Conservation (phyloP, 1,284 basidiomycete genomes). For the Psilocybe mexicana region DNA sequence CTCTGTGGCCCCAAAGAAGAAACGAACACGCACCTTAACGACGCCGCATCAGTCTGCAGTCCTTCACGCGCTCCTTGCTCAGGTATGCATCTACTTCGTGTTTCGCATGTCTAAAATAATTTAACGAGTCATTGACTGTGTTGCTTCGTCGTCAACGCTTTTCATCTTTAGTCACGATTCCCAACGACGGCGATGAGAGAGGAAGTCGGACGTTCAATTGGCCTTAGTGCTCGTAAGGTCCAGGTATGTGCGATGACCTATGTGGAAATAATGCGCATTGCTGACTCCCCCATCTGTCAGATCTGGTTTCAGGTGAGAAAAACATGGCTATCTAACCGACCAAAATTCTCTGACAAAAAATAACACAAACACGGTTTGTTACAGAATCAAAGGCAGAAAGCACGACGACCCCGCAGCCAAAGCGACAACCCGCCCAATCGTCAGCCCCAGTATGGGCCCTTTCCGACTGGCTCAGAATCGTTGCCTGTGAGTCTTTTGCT, state of each 20-base stretch:
- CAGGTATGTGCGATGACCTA: slow-evolving; percentile 56
- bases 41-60: slow-evolving; percentile 84
- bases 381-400: slow-evolving; percentile 81
- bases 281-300: slow-evolving; percentile 40
- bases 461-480: slow-evolving; percentile 44
- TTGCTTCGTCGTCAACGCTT: neutral
- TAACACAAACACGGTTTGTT: slow-evolving; percentile 10
- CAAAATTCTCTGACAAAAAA: slow-evolving; percentile 12
- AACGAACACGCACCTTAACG: slow-evolving; percentile 78
- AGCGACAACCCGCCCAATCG: slow-evolving; percentile 47
- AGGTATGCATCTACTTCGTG: slow-evolving; percentile 46
- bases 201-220: slow-evolving; percentile 80
- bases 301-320: slow-evolving; percentile 78
- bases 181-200: slow-evolving; percentile 83
- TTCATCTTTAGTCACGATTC: slow-evolving; percentile 67
- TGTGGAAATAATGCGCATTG: slow-evolving; percentile 22
- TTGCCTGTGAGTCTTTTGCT: slow-evolving; percentile 24
- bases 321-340: slow-evolving; percentile 1
- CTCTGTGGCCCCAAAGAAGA: slow-evolving; percentile 59
- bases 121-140: neutral
- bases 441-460: slow-evolving; percentile 62
- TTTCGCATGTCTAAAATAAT: neutral
- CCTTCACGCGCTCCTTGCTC: slow-evolving; percentile 74
- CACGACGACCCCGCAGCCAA: slow-evolving; percentile 62
- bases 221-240: slow-evolving; percentile 81